Evolutionary conservation across 108 stramenopile genomes (phyloP).

Genomic region (Chaetoceros tenuissimus): DNA sequence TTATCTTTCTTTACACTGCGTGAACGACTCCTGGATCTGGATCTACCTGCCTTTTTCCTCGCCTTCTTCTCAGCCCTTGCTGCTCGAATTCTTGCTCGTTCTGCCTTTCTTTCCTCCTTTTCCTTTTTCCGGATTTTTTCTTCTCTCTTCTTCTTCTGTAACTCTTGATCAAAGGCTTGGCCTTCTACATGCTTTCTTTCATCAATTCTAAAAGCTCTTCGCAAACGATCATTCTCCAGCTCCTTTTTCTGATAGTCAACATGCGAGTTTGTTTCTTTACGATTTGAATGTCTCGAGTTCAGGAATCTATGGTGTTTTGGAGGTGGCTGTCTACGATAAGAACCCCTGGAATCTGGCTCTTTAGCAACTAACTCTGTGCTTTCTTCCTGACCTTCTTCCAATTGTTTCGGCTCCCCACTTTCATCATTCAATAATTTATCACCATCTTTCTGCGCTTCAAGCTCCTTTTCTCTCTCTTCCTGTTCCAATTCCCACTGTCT

Average conservation of each 20-base stretch:
- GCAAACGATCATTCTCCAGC: constrained; percentile 50
- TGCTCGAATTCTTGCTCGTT: constrained; percentile 26
- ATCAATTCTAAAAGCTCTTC: constrained; percentile 55
- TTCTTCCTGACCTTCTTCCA: neutral
- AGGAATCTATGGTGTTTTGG: neutral
- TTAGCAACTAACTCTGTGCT: neutral
- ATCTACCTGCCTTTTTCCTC: constrained; percentile 8
- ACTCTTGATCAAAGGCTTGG: constrained; percentile 71
- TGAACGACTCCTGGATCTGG: neutral
- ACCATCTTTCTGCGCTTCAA: neutral
- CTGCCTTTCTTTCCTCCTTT: constrained; percentile 25
- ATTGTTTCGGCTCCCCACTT: neutral
- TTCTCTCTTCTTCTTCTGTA: constrained; percentile 49
- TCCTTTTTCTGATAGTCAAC: constrained; percentile 28
- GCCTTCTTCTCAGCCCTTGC: constrained; percentile 20
- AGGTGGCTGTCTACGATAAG: constrained; percentile 1
- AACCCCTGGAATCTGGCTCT: neutral
- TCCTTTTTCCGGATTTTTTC: constrained; percentile 8
- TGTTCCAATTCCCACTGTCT: constrained; percentile 5
- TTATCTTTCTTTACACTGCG: constrained; percentile 9
- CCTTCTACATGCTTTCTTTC: constrained; percentile 58
- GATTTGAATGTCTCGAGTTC: neutral
- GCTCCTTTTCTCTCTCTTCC: constrained; percentile 2
- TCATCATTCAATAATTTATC: neutral
- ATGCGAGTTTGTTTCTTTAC: constrained; percentile 30